Evolutionary conservation across 129 eudicot species (phyloP).

Genomic region (Kitagawia praeruptora): DNA sequence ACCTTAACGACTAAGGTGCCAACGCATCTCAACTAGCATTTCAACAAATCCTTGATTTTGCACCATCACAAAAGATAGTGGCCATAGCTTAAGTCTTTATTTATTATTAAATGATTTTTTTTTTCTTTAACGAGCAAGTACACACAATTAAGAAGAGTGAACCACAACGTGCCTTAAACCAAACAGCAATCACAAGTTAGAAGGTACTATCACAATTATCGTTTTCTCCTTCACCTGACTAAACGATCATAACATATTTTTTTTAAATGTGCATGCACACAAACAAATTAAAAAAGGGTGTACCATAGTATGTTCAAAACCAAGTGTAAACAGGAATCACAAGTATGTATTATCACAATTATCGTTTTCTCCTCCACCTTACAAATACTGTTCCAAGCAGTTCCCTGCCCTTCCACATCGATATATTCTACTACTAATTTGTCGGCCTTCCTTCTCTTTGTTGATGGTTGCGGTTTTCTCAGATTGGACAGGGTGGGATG

Average conservation of each 20-base stretch:
- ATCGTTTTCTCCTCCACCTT: slow-evolving; percentile 40
- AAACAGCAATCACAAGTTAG: too few species aligned
- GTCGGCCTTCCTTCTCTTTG: background rate
- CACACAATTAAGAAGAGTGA: too few species aligned
- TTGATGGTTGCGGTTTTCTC: slow-evolving; percentile 15
- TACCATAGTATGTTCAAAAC: background rate
- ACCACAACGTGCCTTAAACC: background rate
- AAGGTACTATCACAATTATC: too few species aligned
- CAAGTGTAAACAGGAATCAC: background rate
- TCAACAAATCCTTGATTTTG: too few species aligned
- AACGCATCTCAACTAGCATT: too few species aligned
- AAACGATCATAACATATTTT: too few species aligned
- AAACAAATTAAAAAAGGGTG: background rate
- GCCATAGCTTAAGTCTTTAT: too few species aligned
- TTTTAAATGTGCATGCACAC: too few species aligned
- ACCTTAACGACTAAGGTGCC: background rate
- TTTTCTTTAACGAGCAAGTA: too few species aligned
- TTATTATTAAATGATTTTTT: too few species aligned
- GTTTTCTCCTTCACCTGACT: too few species aligned
- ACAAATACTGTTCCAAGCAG: slow-evolving; percentile 50
- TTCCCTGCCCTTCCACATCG: slow-evolving; percentile 37
- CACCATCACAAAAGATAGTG: too few species aligned
- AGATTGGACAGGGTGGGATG: slow-evolving; percentile 82
- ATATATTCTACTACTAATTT: background rate
- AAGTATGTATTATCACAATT: background rate